Base-by-base conservation (phyloP, 169 alveolate species). In the Plasmodium falciparum region DNA sequence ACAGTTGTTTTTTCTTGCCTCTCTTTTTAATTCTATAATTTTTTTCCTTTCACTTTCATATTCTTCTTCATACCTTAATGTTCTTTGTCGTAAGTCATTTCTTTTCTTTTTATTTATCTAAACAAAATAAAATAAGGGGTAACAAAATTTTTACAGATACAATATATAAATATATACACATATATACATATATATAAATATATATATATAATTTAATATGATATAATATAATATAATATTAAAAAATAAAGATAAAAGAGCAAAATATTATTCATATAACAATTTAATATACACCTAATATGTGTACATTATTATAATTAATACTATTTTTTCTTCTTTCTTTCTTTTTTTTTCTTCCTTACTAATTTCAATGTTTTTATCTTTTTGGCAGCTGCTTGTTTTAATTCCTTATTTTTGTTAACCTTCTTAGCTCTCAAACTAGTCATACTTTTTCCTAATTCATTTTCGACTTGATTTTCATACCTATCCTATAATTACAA, bases 1-100 rank as follows among this genome's bases (percentile, higher is more conserved):
- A 58, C 93, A 54, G 54, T 94, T 94, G 49, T 93, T 94, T 33
- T 91, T 92, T 90, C 94, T 93, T 17, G 97, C 97, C 83, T 94
- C 86, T 75, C 97, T 94, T 22, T 93, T 86, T 29, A 94, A 69
- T 56, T 92, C 93, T 7, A 75, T 66, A 54, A 94, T 76, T 58
- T 93, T 94, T 39, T 85, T 83, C 88, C 93, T 92, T 56, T 85
- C 90, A 26, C 89, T 89, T 22, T 70, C 88, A 89, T 94, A 94
- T 73, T 94, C 95, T 92, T 94, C 88, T 67, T 93, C 96, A 67
- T 94, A 92, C 69, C 73, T 52, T 50, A 94, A 73, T 3, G 97
- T 95, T 47, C 97, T 93, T 26, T 49, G 59, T 88, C 92, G 88
- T 24, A 93, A 74, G 1, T 92, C 95, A 2, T 13, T 56, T 15